A percentile compares a stretch with the other conserved stretches of the same genome.
These are phyloP conservation scores for Candida pseudocylindracea DNA, from an alignment of 1,139 yeast species.

Conservation along the genomic window DNA sequence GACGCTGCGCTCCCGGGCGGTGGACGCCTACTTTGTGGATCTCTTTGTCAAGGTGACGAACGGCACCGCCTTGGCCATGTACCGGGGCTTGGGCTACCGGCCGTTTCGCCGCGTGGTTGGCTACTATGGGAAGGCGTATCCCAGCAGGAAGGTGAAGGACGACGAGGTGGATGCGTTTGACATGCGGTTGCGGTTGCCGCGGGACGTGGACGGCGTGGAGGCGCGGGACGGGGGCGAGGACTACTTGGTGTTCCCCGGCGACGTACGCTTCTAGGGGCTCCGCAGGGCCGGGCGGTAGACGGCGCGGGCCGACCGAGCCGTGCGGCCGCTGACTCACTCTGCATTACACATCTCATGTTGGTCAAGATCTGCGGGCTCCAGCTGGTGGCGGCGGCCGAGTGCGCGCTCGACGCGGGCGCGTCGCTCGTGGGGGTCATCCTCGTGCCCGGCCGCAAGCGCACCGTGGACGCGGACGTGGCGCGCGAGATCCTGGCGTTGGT, in stretches of 20 bases:
- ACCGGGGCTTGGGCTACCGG: conserved; percentile 69
- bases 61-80: conserved; percentile 53
- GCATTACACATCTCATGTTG: conserved; percentile 4
- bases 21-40: conserved; percentile 67
- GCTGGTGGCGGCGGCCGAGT: conserved; percentile 40
- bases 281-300: too few relatives aligned
- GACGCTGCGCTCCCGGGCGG: conserved; percentile 43
- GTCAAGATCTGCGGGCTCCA: conserved; percentile 76
- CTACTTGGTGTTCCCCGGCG: too few relatives aligned
- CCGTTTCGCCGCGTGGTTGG: conserved; percentile 80
- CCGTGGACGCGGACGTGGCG: conserved; percentile 36
- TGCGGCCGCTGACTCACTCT: too few relatives aligned
- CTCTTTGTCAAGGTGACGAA: conserved; percentile 81
- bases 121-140: conserved; percentile 41
- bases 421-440: conserved; percentile 65
- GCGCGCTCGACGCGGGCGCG: conserved; percentile 53
- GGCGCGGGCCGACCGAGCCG: too few relatives aligned
- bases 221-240: too few relatives aligned
- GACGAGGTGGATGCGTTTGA: conserved; percentile 79
- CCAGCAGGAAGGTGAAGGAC: conserved; percentile 20
- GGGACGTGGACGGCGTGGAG: conserved; percentile 13
- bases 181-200: conserved; percentile 44
- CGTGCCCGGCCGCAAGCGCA: conserved; percentile 64
- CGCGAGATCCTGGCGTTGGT: conserved; percentile 18
- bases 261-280: too few relatives aligned